phyloP scores from a whole-genome alignment of 1,284 basidiomycete species.

The Cryptococcus sp. region DNA sequence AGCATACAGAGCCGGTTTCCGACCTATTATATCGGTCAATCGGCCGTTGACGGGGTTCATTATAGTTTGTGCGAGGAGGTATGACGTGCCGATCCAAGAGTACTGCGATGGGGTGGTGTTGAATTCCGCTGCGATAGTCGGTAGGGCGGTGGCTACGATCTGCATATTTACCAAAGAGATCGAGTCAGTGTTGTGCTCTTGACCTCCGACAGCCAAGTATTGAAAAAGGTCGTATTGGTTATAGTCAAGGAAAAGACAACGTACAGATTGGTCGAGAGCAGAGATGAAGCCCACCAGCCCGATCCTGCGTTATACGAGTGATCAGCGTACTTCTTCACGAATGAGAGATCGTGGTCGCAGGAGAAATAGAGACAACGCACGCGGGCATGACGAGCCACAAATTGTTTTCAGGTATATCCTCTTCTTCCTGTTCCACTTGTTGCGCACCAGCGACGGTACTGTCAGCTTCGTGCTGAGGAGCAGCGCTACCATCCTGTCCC shows the following conservation, averaged over 20 bases:
- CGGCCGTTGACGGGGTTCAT: constrained; percentile 40
- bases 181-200: background rate
- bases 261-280: constrained; percentile 29
- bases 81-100: constrained; percentile 40
- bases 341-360: background rate
- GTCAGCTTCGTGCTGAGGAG: no score
- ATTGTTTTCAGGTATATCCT: constrained; percentile 17
- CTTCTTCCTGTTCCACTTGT: constrained; percentile 2
- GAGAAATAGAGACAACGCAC: no score
- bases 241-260: background rate
- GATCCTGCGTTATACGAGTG: constrained; percentile 4
- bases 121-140: constrained; percentile 36
- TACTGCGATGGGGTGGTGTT: constrained; percentile 35
- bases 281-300: constrained; percentile 27
- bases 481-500: no score
- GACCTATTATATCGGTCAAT: constrained; percentile 39
- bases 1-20: constrained; percentile 35
- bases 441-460: no score
- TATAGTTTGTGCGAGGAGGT: constrained; percentile 31
- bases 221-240: background rate
- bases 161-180: background rate
- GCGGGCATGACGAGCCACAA: constrained; percentile 17
- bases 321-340: background rate
- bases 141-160: constrained; percentile 38
- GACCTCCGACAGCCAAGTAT: no score